Conservation (phyloP, 805 yeast genomes). For the Jamesozyma jinghongensis region DNA sequence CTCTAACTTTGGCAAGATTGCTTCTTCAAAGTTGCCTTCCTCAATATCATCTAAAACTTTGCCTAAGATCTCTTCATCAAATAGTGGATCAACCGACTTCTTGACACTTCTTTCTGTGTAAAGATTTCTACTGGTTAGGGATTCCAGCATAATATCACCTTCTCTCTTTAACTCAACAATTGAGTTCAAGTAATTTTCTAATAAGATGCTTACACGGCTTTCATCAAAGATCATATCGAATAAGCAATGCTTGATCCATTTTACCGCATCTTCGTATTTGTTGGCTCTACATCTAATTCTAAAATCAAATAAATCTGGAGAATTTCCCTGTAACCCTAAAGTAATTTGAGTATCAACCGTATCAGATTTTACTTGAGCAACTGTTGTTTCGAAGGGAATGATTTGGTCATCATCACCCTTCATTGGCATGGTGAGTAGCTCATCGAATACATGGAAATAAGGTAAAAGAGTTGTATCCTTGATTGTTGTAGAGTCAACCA, state of each 20-base stretch:
- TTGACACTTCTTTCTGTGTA: constrained; percentile 54
- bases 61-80: constrained; percentile 49
- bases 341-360: constrained; percentile 51
- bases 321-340: constrained; percentile 48
- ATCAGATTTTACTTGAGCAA: constrained; percentile 61
- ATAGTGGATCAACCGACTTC: constrained; percentile 56
- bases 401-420: constrained; percentile 43
- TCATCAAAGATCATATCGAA: constrained; percentile 64
- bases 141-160: constrained; percentile 48
- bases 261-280: constrained; percentile 59
- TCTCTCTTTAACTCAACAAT: constrained; percentile 33
- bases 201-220: constrained; percentile 53
- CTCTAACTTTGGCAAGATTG: constrained; percentile 27
- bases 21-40: constrained; percentile 39
- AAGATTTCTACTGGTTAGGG: constrained; percentile 46
- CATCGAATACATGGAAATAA: constrained; percentile 55
- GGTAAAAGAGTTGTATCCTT: constrained; percentile 43
- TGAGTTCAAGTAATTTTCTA: constrained; percentile 34
- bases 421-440: constrained; percentile 67
- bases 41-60: constrained; percentile 42
- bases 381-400: constrained; percentile 67
- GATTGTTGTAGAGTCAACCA: constrained; percentile 49
- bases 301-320: constrained; percentile 58
- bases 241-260: constrained; percentile 65
- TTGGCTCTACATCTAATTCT: constrained; percentile 50